Evolutionary conservation across 805 yeast species (phyloP).

Genomic region (Ogataea dorogensis): DNA sequence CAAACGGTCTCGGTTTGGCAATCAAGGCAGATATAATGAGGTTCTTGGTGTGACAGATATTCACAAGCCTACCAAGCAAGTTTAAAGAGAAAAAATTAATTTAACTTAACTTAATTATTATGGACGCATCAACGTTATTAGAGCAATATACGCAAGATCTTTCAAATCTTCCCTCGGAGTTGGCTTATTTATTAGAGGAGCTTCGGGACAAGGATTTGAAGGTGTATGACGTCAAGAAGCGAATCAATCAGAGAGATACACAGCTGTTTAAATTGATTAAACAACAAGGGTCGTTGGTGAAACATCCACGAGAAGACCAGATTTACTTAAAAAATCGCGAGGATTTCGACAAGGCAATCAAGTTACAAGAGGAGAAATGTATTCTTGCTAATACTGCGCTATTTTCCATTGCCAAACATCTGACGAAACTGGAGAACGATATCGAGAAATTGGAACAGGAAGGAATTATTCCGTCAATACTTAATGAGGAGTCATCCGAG

Average conservation of each 20-base stretch:
- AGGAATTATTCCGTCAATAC: conserved; percentile 64
- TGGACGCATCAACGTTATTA: conserved; percentile 88
- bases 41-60: conserved; percentile 30
- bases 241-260: conserved; percentile 69
- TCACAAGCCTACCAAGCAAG: conserved; percentile 28
- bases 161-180: conserved; percentile 84
- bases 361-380: conserved; percentile 74
- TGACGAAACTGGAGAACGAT: conserved; percentile 69
- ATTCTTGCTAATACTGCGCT: conserved; percentile 81
- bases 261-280: conserved; percentile 79
- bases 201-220: conserved; percentile 66
- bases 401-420: conserved; percentile 71
- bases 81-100: conserved; percentile 8
- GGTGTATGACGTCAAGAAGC: conserved; percentile 62
- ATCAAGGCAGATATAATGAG: conserved; percentile 29
- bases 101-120: conserved; percentile 28
- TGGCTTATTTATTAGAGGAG: conserved; percentile 77
- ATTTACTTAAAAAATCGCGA: conserved; percentile 64
- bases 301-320: conserved; percentile 77
- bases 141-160: conserved; percentile 64
- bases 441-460: conserved; percentile 74
- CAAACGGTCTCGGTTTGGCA: conserved; percentile 35
- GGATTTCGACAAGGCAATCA: conserved; percentile 58
- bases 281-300: conserved; percentile 76
- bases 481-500: conserved; percentile 31